Evolutionary conservation across 1,284 basidiomycete species (phyloP).

Genomic region (Microbotryum intermedium): DNA sequence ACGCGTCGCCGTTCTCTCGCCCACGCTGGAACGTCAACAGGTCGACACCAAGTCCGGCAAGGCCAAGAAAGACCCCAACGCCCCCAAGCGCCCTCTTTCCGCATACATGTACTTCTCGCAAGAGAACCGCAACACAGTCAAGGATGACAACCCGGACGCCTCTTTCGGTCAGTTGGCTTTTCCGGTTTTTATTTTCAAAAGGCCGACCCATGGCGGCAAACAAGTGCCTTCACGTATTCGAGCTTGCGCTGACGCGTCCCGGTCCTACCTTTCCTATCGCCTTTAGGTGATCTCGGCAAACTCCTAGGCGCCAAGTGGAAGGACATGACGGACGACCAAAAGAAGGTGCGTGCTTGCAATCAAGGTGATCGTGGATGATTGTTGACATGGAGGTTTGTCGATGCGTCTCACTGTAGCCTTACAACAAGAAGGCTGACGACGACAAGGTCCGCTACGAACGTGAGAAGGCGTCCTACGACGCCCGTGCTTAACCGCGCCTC

Average conservation of each 20-base stretch:
- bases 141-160: constrained; percentile 88
- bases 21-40: background rate
- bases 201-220: background rate
- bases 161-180: constrained; percentile 60
- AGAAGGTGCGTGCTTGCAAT: constrained; percentile 54
- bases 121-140: constrained; percentile 90
- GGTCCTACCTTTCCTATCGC: constrained; percentile 13
- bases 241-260: constrained; percentile 1
- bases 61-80: constrained; percentile 67
- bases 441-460: constrained; percentile 71
- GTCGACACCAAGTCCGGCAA: constrained; percentile 39
- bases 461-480: constrained; percentile 65
- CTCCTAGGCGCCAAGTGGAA: constrained; percentile 85
- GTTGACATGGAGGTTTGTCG: background rate
- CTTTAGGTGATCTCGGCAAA: constrained; percentile 68
- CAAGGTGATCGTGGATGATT: background rate
- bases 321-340: constrained; percentile 70
- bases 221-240: background rate
- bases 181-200: background rate
- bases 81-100: constrained; percentile 81
- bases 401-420: constrained; percentile 57
- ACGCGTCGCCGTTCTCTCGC: background rate
- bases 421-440: constrained; percentile 70
- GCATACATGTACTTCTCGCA: constrained; percentile 99
- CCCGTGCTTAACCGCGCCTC: too few species aligned